Percentiles rank a stretch among this genome's conserved stretches.
phyloP scores from a whole-genome alignment of 2,329 filamentous ascomycete species.

The Periconia sp. region DNA sequence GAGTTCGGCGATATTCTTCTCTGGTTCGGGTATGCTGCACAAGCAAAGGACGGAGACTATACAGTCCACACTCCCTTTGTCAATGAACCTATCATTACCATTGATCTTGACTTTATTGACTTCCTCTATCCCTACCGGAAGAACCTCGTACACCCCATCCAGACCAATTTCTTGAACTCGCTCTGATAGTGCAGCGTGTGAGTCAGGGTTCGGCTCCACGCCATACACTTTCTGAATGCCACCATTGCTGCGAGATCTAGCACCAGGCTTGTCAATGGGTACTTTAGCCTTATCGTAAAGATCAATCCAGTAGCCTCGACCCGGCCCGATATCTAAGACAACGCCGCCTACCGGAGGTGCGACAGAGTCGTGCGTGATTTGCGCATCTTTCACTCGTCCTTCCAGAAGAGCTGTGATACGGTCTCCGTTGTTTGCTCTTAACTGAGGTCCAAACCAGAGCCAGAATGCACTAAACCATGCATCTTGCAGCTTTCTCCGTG shows the following conservation, averaged over 20 bases:
- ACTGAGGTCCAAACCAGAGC: conserved; percentile 15
- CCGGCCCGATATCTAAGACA: conserved; percentile 21
- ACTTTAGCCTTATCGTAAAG: conserved; percentile 13
- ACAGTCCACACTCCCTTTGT: conserved; percentile 22
- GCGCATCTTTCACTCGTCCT: conserved; percentile 16
- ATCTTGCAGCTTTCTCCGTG: conserved; percentile 14
- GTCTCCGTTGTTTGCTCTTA: conserved; percentile 15
- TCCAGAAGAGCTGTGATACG: conserved; percentile 21
- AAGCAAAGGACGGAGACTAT: conserved; percentile 23
- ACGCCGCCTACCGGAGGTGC: conserved; percentile 17
- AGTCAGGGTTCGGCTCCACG: conserved; percentile 18
- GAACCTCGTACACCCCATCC: conserved; percentile 17
- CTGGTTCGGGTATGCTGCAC: conserved; percentile 24
- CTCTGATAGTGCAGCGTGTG: conserved; percentile 11
- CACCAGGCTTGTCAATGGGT: conserved; percentile 4
- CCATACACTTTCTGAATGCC: conserved; percentile 20
- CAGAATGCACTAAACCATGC: conserved; percentile 24
- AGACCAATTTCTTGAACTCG: conserved; percentile 13
- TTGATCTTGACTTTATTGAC: conserved; percentile 3
- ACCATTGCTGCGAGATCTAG: conserved; percentile 1
- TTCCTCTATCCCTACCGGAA: conserved; percentile 20
- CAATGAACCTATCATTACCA: conserved; percentile 1
- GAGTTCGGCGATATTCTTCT: conserved; percentile 21
- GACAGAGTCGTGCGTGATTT: conserved; percentile 12
- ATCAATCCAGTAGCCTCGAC: conserved; percentile 25